These are phyloP conservation scores for Gossypium longicalyx DNA, from an alignment of 345 rosid species.

Conservation along the genomic window DNA sequence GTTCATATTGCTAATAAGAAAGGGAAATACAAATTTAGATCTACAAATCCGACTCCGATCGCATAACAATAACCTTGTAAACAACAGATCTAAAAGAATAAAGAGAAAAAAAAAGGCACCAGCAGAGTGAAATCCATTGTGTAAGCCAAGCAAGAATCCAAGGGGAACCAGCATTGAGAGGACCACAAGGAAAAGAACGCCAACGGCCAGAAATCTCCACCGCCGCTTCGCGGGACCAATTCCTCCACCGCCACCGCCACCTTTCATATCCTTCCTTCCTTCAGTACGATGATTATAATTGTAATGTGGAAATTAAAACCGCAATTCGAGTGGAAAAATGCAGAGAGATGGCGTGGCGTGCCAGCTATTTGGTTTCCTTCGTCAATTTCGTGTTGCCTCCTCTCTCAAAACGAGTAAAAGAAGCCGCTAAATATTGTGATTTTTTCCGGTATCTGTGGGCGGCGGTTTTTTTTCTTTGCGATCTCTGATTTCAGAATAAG, in stretches of 20 bases:
- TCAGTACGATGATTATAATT: too few species aligned
- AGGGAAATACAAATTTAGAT: neutral
- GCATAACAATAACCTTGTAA: neutral
- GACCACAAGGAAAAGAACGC: slow-evolving; percentile 74
- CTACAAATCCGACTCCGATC: slow-evolving; percentile 7
- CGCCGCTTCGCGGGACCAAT: slow-evolving; percentile 60
- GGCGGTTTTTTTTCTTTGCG: neutral
- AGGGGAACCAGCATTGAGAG: slow-evolving; percentile 97
- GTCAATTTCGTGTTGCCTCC: neutral
- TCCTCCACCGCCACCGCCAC: slow-evolving; percentile 30
- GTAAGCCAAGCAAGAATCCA: slow-evolving; percentile 77
- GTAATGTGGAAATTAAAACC: too few species aligned
- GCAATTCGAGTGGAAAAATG: neutral
- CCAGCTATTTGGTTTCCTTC: neutral
- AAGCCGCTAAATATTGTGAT: neutral
- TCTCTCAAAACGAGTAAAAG: neutral
- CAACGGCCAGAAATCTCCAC: slow-evolving; percentile 65
- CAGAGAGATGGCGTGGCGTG: neutral
- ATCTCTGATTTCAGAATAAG: neutral
- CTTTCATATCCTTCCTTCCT: slow-evolving; percentile 17
- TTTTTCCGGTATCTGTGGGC: neutral
- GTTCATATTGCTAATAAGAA: neutral
- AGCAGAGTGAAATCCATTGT: slow-evolving; percentile 73
- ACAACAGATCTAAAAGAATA: neutral
- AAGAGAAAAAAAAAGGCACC: slow-evolving; percentile 28